A percentile compares a stretch with the other conserved stretches of the same genome.
These are phyloP conservation scores for Exophiala sp. DNA, from an alignment of 2,329 filamentous ascomycete genomes.

Conservation along the genomic window DNA sequence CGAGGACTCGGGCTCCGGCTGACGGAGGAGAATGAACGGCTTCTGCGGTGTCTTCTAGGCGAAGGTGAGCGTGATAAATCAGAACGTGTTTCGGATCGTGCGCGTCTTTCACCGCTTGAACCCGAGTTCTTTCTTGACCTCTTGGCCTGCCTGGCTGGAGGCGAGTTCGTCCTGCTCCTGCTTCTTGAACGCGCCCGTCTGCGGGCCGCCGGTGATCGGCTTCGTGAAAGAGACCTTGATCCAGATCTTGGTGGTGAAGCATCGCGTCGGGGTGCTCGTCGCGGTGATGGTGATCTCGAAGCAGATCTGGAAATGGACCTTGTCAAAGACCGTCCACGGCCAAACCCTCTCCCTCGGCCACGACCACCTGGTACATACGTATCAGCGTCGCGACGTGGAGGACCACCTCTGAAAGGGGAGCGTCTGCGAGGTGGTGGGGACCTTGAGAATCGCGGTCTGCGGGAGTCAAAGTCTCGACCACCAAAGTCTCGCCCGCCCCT, in stretches of 20 bases:
- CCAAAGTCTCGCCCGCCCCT: constrained; percentile 41
- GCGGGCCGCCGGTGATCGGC: constrained; percentile 29
- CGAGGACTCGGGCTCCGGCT: constrained; percentile 38
- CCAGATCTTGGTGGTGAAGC: constrained; percentile 8
- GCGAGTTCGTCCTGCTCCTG: constrained; percentile 14
- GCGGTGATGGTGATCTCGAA: constrained; percentile 35
- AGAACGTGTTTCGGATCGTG: constrained; percentile 48
- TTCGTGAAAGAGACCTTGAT: constrained; percentile 29
- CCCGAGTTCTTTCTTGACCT: constrained; percentile 38
- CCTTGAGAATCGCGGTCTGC: constrained; percentile 47
- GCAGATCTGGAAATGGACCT: constrained; percentile 36
- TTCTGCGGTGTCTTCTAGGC: constrained; percentile 47
- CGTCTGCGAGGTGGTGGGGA: constrained; percentile 51
- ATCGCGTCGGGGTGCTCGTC: constrained; percentile 24
- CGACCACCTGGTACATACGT: constrained; percentile 54
- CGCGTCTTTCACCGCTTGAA: constrained; percentile 38
- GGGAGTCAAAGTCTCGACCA: constrained; percentile 47
- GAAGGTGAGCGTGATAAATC: constrained; percentile 54
- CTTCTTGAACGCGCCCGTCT: constrained; percentile 6
- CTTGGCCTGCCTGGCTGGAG: constrained; percentile 31
- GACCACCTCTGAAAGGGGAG: constrained; percentile 45
- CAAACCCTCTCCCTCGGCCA: constrained; percentile 31
- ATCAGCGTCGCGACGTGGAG: constrained; percentile 52
- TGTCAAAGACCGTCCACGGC: constrained; percentile 38
- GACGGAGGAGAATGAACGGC: constrained; percentile 37